Evolutionary conservation across 2,329 filamentous ascomycete genomes (phyloP).

Genomic region (Nannizziopsis arthrosporioides): DNA sequence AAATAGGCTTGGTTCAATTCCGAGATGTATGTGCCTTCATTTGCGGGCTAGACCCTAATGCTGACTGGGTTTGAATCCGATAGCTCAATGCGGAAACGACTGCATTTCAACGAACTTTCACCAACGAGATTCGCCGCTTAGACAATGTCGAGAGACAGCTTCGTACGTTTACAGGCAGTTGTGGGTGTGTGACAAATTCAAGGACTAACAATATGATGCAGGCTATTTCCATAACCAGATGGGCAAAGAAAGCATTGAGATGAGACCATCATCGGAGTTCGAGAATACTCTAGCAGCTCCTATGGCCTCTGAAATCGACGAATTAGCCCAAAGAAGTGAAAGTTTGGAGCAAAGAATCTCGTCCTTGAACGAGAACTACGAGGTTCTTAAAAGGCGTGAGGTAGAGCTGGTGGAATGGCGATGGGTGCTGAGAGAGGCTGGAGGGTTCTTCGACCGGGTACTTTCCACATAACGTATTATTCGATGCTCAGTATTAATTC

Average conservation of each 20-base stretch:
- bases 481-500: slow-evolving; percentile 1
- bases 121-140: slow-evolving; percentile 89
- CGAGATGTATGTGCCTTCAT: slow-evolving; percentile 60
- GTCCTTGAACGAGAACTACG: slow-evolving; percentile 94
- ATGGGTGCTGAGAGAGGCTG: slow-evolving; percentile 91
- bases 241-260: slow-evolving; percentile 77
- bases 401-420: slow-evolving; percentile 96
- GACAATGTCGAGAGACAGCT: slow-evolving; percentile 98
- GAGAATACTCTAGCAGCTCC: slow-evolving; percentile 74
- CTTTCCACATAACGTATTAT: slow-evolving; percentile 11
- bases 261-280: slow-evolving; percentile 86
- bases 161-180: slow-evolving; percentile 55
- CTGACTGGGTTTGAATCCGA: slow-evolving; percentile 16
- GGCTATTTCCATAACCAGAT: slow-evolving; percentile 93
- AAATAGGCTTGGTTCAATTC: slow-evolving; percentile 93
- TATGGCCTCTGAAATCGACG: slow-evolving; percentile 88
- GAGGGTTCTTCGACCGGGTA: slow-evolving; percentile 84
- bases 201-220: slow-evolving; percentile 26
- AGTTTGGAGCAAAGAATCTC: slow-evolving; percentile 81
- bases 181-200: not conserved
- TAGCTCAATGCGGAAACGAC: slow-evolving; percentile 87
- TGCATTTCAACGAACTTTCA: slow-evolving; percentile 94
- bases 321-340: slow-evolving; percentile 84
- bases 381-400: slow-evolving; percentile 94
- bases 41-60: not conserved